phyloP scores from a whole-genome alignment of 805 yeast species.

The Schwanniomyces yamadae region DNA sequence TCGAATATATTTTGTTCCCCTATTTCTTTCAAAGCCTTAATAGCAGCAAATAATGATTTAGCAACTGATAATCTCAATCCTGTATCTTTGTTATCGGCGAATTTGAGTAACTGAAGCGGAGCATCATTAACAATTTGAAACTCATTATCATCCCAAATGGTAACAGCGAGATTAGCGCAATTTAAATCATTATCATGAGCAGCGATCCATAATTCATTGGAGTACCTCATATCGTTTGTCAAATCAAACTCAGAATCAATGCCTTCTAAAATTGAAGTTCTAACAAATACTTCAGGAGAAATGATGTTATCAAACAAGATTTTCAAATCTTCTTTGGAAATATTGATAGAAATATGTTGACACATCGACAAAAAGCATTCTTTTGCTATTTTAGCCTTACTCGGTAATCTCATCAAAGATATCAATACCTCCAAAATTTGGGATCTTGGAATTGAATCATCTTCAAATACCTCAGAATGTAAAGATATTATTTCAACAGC shows the following conservation, averaged over 20 bases:
- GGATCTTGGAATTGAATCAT: conserved; percentile 65
- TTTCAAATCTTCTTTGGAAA: conserved; percentile 54
- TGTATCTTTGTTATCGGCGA: conserved; percentile 53
- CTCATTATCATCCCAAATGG: conserved; percentile 83
- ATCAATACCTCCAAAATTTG: conserved; percentile 62
- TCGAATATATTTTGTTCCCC: conserved; percentile 20
- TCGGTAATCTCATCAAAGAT: conserved; percentile 65
- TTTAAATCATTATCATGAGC: conserved; percentile 68
- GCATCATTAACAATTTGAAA: conserved; percentile 48
- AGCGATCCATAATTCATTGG: conserved; percentile 75
- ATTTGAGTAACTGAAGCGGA: conserved; percentile 47
- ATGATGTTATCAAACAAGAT: conserved; percentile 57
- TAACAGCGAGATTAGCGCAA: conserved; percentile 63
- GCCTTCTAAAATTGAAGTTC: conserved; percentile 77
- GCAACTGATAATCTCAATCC: conserved; percentile 77
- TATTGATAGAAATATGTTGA: conserved; percentile 69
- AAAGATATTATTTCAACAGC: conserved; percentile 72
- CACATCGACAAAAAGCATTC: conserved; percentile 79
- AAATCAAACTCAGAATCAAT: conserved; percentile 80
- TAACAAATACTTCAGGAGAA: conserved; percentile 66
- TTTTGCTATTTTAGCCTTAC: conserved; percentile 77
- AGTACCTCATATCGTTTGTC: conserved; percentile 42
- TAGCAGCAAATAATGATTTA: conserved; percentile 62
- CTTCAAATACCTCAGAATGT: conserved; percentile 68
- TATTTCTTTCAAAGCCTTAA: conserved; percentile 29